Percentiles rank a stretch among this genome's conserved stretches.
Evolutionary conservation across 768 basidiomycete species (phyloP).

Genomic region (Lentinula lateritia): DNA sequence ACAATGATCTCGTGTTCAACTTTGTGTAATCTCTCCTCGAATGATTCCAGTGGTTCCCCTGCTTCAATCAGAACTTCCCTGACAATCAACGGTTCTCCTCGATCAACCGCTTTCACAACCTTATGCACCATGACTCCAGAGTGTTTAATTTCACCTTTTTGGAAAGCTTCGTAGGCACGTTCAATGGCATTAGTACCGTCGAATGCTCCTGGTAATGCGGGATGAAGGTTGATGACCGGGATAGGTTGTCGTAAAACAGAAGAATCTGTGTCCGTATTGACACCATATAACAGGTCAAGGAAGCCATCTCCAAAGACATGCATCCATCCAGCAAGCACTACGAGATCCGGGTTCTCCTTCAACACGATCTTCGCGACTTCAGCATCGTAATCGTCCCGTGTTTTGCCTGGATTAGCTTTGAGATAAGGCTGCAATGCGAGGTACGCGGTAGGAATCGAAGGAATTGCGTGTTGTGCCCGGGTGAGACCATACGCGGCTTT

Average conservation of each 20-base stretch:
- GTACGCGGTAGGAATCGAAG: slow-evolving; percentile 77
- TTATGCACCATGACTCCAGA: slow-evolving; percentile 93
- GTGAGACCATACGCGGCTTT: slow-evolving; percentile 86
- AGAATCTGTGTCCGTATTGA: slow-evolving; percentile 19
- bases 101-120: slow-evolving; percentile 90
- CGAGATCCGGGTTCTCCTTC: slow-evolving; percentile 64
- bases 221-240: slow-evolving; percentile 94
- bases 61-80: slow-evolving; percentile 66
- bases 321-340: slow-evolving; percentile 99
- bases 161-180: slow-evolving; percentile 85
- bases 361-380: slow-evolving; percentile 72
- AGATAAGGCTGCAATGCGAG: slow-evolving; percentile 83
- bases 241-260: slow-evolving; percentile 29
- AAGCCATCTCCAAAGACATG: slow-evolving; percentile 86
- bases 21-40: slow-evolving; percentile 73
- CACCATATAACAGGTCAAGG: slow-evolving; percentile 57
- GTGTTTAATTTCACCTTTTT: slow-evolving; percentile 69
- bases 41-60: slow-evolving; percentile 66
- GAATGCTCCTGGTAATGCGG: slow-evolving; percentile 93
- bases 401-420: slow-evolving; percentile 64
- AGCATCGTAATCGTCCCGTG: slow-evolving; percentile 79
- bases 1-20: slow-evolving; percentile 93
- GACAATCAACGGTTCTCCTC: slow-evolving; percentile 83
- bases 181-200: slow-evolving; percentile 92
- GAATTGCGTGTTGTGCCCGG: slow-evolving; percentile 65